A percentile compares a stretch with the other conserved stretches of the same genome.
phyloP scores from a whole-genome alignment of 805 yeast genomes.

The Suhomyces prunicola region DNA sequence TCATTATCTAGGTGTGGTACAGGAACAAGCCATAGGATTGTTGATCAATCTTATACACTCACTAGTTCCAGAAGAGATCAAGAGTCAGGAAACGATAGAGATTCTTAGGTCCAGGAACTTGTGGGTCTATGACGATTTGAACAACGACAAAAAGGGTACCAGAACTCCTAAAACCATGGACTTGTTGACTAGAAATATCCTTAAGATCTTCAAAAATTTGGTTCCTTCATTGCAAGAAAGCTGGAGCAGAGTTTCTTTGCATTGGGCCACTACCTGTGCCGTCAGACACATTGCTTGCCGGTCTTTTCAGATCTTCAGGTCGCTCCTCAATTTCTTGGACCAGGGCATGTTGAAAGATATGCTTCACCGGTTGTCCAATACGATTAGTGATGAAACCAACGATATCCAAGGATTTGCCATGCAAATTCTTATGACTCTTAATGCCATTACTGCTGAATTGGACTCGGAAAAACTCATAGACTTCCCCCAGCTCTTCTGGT shows the following conservation, averaged over 20 bases:
- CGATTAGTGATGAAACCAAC: slow-evolving; percentile 81
- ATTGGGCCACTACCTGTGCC: slow-evolving; percentile 97
- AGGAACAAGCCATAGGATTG: slow-evolving; percentile 77
- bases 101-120: slow-evolving; percentile 55
- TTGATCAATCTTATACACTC: slow-evolving; percentile 70
- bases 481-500: slow-evolving; percentile 92
- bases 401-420: slow-evolving; percentile 96
- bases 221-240: slow-evolving; percentile 60
- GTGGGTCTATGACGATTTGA: slow-evolving; percentile 88
- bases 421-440: slow-evolving; percentile 94
- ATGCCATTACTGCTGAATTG: slow-evolving; percentile 85
- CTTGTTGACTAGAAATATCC: slow-evolving; percentile 56
- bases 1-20: slow-evolving; percentile 80
- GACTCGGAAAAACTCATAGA: slow-evolving; percentile 75
- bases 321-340: slow-evolving; percentile 76
- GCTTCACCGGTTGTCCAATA: slow-evolving; percentile 88
- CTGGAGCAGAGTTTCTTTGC: slow-evolving; percentile 81
- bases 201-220: slow-evolving; percentile 51
- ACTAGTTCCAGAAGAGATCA: slow-evolving; percentile 52
- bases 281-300: slow-evolving; percentile 96
- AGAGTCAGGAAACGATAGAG: slow-evolving; percentile 55
- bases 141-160: slow-evolving; percentile 70
- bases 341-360: slow-evolving; percentile 88
- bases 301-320: slow-evolving; percentile 89
- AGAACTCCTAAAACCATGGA: slow-evolving; percentile 88